Percentiles rank a stretch among this genome's conserved stretches.
phyloP scores from a whole-genome alignment of 2,329 filamentous ascomycete species.

The Fusarium buharicum region DNA sequence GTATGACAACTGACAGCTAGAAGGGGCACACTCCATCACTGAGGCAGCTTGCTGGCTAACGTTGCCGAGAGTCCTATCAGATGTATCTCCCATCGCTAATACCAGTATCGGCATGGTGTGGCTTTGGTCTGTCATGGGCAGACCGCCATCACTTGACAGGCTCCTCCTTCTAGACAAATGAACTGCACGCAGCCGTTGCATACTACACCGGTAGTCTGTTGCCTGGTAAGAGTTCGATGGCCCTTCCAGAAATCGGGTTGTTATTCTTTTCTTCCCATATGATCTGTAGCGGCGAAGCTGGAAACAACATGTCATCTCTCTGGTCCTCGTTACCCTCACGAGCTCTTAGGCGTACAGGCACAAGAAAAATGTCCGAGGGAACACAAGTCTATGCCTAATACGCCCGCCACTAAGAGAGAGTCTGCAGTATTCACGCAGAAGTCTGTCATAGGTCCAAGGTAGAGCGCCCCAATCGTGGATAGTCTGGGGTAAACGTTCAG shows the following conservation, averaged over 20 bases:
- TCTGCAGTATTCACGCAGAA: slow-evolving; percentile 9
- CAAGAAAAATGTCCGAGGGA: slow-evolving; percentile 52
- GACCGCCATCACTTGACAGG: slow-evolving; percentile 1
- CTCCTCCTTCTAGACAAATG: slow-evolving; percentile 19
- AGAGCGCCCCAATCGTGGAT: slow-evolving; percentile 16
- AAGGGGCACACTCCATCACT: slow-evolving; percentile 14
- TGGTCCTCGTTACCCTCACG: slow-evolving; percentile 50
- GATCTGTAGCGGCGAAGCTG: slow-evolving; percentile 8
- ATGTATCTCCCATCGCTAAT: slow-evolving; percentile 7
- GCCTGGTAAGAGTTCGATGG: slow-evolving; percentile 24
- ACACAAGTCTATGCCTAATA: slow-evolving; percentile 48
- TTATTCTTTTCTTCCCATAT: slow-evolving; percentile 4
- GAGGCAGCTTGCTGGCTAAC: slow-evolving; percentile 23
- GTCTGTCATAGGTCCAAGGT: slow-evolving; percentile 16
- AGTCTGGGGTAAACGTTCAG: slow-evolving; percentile 17
- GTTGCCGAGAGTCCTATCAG: slow-evolving; percentile 23
- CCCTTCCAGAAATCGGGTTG: slow-evolving; percentile 37
- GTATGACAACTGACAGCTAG: slow-evolving; percentile 41
- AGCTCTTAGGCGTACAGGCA: slow-evolving; percentile 54
- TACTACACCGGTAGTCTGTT: slow-evolving; percentile 27
- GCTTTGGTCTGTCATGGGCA: slow-evolving; percentile 11
- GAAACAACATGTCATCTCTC: slow-evolving; percentile 41
- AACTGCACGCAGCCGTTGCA: slow-evolving; percentile 38
- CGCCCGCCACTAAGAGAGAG: slow-evolving; percentile 27
- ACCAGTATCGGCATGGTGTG: slow-evolving; percentile 9